phyloP scores from a whole-genome alignment of 2,329 filamentous ascomycete genomes.

The Fonsecaea pugnacius region DNA sequence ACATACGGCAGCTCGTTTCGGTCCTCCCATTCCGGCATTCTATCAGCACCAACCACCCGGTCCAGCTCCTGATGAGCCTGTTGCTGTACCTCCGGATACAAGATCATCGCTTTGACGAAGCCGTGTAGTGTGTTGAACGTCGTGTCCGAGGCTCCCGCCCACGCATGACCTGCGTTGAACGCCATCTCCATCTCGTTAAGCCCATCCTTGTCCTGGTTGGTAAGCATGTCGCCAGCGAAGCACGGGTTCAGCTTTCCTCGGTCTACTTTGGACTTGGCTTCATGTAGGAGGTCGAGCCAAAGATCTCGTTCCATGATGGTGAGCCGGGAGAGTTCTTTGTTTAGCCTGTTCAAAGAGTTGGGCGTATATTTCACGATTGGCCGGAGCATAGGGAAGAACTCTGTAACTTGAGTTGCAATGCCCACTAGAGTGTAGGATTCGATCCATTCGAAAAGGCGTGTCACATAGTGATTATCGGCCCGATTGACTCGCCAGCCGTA shows the following conservation, averaged over 20 bases:
- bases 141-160: slow-evolving; percentile 8
- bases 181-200: slow-evolving; percentile 5
- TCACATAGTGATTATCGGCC: slow-evolving; percentile 11
- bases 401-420: slow-evolving; percentile 1
- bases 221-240: slow-evolving; percentile 12
- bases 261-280: slow-evolving; percentile 9
- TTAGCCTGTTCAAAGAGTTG: slow-evolving; percentile 13
- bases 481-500: slow-evolving; percentile 12
- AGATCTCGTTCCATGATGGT: slow-evolving; percentile 14
- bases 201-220: slow-evolving; percentile 4
- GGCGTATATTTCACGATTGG: slow-evolving; percentile 6
- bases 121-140: slow-evolving; percentile 5
- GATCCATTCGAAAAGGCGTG: slow-evolving; percentile 14
- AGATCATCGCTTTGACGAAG: slow-evolving; percentile 31
- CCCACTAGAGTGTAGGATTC: slow-evolving; percentile 5
- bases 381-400: slow-evolving; percentile 3
- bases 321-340: slow-evolving; percentile 10
- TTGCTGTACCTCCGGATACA: slow-evolving; percentile 17
- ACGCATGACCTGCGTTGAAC: slow-evolving; percentile 10
- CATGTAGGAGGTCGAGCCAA: slow-evolving; percentile 9
- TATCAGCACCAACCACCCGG: slow-evolving; percentile 16
- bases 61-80: slow-evolving; percentile 44
- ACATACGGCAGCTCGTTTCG: background rate
- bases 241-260: slow-evolving; percentile 12
- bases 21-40: slow-evolving; percentile 9